Base-by-base conservation (phyloP, 2,329 filamentous ascomycete genomes). In the Cryoendolithus antarcticus region DNA sequence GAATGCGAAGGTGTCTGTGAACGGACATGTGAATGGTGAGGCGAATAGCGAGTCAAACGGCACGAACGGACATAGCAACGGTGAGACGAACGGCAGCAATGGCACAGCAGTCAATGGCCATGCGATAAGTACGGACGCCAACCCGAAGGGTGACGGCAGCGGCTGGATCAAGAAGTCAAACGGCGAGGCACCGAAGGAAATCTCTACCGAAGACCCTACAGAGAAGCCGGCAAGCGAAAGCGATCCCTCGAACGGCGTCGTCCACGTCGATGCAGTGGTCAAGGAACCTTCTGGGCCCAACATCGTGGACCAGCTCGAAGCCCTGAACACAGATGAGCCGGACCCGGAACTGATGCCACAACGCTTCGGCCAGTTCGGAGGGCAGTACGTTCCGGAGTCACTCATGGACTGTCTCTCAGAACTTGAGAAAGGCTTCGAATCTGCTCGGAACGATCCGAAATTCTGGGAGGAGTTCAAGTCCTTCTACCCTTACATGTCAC, bases 391-490 rank as follows among this genome's bases (percentile, higher is more conserved):
- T 2, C 91, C 91, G 1, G 91, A 98, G 63, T 91, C 86, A 12
- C 73, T 98, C 44, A 96, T 98, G 89, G 89, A 96, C 65, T 96
- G 89, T 58, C 68, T 98, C 43, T 80, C 80, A 1, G 77, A 98
- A 63, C 74, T 98, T 5, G 89, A 98, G 63, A 76, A 77, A 24
- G 91, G 89, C 28, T 98, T 98, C 70, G 80, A 91, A 53, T 68
- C 81, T 52, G 86, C 91, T 44, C 80, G 80, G 54, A 77, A 93
- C 47, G 89, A 96, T 57, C 81, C 86, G 4, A 72, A 75, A 39
- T 98, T 98, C 71, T 98, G 91, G 91, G 83, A 93, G 56, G 91
- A 98, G 64, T 98, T 86, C 67, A 75, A 85, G 48, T 86, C 85
- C 4, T 91, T 94, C 69, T 98, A 96, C 63, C 82, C 86, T 30